Base-by-base conservation (phyloP, 2,329 filamentous ascomycete species). In the Phaeosphaeriaceae sp. region DNA sequence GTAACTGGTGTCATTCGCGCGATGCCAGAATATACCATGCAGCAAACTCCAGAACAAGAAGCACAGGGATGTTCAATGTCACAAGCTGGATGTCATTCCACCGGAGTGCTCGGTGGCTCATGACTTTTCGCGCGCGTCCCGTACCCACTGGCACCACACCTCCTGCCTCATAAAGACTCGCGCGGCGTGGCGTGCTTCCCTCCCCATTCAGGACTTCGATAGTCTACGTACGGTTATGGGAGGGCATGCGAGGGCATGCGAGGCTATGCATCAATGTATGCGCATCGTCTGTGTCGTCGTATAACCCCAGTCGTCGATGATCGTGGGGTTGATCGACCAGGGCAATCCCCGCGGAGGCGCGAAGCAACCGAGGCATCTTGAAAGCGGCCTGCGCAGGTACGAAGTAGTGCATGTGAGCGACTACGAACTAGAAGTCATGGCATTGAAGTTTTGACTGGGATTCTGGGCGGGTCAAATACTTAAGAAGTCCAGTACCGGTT, bases 351-450 rank as follows among this genome's bases (percentile, higher is more conserved):
- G 56, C 64, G 66, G 61, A 57, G 42, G 42, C 25, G 20, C 24
- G 58, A 58, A 48, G 44, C 20, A 54, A 62, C 68, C 68, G 66
- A 66, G 68, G 68, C 56, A 63, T 56, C 41, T 55, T 6, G 27
- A 5, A n/a, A 21, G 13, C 17, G 21, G n/a, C 17, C 51, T 20
- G 54, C 53, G 61, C 58, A 67, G 57, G 58, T 53, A 65, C 61
- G 61, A 58, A 58, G 19, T 11, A 27, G 21, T 25, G 45, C 58
- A 63, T 66, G 62, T 67, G 56, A 57, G 61, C 24, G 44, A 58
- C 54, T 48, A 53, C 48, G 53, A 60, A 60, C 60, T 58, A 60
- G 51, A n/a, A 42, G 31, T 55, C 48, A 56, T 49, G 52, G 51
- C 55, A 36, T 44, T 49, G 55, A 17, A 24, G 46, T 25, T 56